Evolutionary conservation across 768 basidiomycete genomes (phyloP), one percentile per base, ranked within the genome.

Genomic region (Trametes punicea): DNA sequence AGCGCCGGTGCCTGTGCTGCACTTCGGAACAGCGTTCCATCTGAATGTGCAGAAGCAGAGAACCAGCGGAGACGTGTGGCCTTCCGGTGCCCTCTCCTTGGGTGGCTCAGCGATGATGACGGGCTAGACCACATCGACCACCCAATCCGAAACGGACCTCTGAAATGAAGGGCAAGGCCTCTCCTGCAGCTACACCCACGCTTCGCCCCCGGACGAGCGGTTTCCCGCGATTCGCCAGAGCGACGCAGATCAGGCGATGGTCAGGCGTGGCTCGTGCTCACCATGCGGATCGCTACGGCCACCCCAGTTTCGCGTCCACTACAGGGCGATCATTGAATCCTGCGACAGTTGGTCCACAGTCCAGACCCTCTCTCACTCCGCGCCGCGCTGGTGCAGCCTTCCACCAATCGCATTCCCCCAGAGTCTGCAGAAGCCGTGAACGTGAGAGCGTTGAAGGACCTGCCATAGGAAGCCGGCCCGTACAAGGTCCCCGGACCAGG

Each of bases 101-200:
- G 38, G n/a, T 36, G 56, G 46, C 20, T 42, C 38, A 53, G 40
- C 51, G 44, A 51, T 51, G 45, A 51, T 25, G 50, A 48, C 46
- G 57, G 57, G 23, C 57, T 27, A 53, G 57, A 15, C 57, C 57
- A 26, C 38, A 15, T n/a, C 34, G 18, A 20, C 23, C 47, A 55
- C 36, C 52, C 54, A 36, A 41, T 36, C 58, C 55, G 58, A 60
- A 55, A 60, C 58, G 38, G 38, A 55, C 58, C 57, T 55, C 58
- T 18, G 30, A 55, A 55, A 60, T 59, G 58, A 41, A 60, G 58
- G 58, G 48, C 52, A 44, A 30, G 44, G 42, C 34, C 30, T 25
- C 38, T 27, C 10, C 30, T 21, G 38, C 34, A 20, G 18, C n/a
- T 11, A 20, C 40, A 21, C 40, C n/a, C 40, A 41, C 39, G 5